These are phyloP conservation scores for Salix caprea DNA, from an alignment of 345 rosid genomes.

Conservation along the genomic window DNA sequence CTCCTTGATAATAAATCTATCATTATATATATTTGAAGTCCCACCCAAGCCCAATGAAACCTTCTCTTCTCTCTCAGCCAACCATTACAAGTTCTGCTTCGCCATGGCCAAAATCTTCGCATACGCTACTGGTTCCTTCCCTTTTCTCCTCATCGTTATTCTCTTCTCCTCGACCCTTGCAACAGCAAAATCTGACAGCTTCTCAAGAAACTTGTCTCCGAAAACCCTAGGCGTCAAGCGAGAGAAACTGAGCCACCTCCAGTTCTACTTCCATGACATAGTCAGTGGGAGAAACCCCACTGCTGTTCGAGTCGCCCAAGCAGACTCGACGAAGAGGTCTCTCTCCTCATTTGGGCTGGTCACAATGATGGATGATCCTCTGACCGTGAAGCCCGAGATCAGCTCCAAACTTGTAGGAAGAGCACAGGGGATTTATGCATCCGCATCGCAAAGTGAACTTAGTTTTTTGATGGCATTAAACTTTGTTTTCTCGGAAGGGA, in stretches of 20 bases:
- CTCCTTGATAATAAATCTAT: too few relatives aligned
- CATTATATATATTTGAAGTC: neutral
- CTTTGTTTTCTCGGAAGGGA: slow-evolving; percentile 19
- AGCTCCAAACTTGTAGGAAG: slow-evolving; percentile 25
- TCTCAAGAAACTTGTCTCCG: slow-evolving; percentile 12
- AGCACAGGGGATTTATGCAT: slow-evolving; percentile 25
- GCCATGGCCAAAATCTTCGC: neutral
- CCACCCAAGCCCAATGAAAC: neutral
- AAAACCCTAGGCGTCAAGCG: slow-evolving; percentile 2
- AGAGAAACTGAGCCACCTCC: slow-evolving; percentile 41
- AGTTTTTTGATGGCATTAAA: slow-evolving; percentile 14
- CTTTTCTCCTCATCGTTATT: neutral
- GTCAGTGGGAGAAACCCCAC: slow-evolving; percentile 22
- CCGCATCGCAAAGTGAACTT: slow-evolving; percentile 9
- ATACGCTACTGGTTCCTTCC: neutral
- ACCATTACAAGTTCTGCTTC: neutral
- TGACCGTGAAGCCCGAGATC: slow-evolving; percentile 16
- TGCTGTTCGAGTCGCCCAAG: slow-evolving; percentile 22
- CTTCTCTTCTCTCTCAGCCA: neutral
- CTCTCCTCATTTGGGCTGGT: neutral
- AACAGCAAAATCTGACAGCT: neutral
- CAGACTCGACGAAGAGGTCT: slow-evolving; percentile 2
- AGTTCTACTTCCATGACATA: slow-evolving; percentile 37
- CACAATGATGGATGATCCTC: slow-evolving; percentile 15
- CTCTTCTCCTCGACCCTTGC: neutral